Evolutionary conservation across 192 early-diverging fungal genomes (phyloP).

Genomic region (Haplosporangium gracile): DNA sequence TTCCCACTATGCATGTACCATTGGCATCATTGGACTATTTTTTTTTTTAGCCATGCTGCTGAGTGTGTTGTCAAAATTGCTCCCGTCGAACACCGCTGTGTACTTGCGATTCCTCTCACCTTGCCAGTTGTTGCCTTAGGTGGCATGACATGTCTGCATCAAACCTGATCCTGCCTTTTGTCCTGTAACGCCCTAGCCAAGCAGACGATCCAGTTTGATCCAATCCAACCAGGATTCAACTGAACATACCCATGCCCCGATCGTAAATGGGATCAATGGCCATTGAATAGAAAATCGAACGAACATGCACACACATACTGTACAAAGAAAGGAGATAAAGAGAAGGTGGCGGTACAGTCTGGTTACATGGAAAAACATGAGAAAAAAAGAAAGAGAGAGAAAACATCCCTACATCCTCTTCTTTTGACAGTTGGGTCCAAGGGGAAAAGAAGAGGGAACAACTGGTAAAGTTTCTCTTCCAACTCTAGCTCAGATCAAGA

Average conservation of each 20-base stretch:
- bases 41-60: conserved; percentile 2
- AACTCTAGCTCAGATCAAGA: conserved; percentile 6
- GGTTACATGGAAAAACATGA: background rate
- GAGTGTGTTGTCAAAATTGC: background rate
- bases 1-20: conserved; percentile 4
- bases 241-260: background rate
- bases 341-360: background rate
- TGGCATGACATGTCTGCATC: background rate
- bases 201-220: background rate
- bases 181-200: background rate
- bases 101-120: background rate
- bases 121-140: background rate
- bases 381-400: background rate
- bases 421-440: background rate
- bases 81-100: background rate
- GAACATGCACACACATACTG: too few relatives aligned
- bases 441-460: conserved; percentile 1
- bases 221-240: background rate
- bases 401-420: background rate
- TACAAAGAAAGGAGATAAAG: background rate
- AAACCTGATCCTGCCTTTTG: background rate
- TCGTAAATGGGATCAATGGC: background rate
- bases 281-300: background rate
- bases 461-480: background rate
- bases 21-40: background rate